A percentile compares a stretch with the other conserved stretches of the same genome.
These are phyloP conservation scores for Bacidia rubella DNA, from an alignment of 495 filamentous ascomycete genomes.

Conservation along the genomic window DNA sequence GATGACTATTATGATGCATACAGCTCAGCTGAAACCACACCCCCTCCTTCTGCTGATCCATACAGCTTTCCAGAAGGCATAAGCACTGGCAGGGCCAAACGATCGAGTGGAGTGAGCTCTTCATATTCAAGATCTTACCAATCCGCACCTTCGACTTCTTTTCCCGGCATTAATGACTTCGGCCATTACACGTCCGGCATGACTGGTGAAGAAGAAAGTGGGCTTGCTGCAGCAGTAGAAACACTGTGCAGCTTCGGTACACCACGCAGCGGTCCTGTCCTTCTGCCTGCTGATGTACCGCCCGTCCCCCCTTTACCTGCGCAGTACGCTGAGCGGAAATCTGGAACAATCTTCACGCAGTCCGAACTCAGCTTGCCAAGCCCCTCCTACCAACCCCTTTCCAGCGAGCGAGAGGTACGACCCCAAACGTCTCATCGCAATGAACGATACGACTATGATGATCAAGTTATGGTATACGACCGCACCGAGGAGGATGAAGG, in stretches of 20 bases:
- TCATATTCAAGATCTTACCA: constrained; percentile 76
- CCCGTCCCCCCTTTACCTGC: constrained; percentile 77
- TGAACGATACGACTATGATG: constrained; percentile 21
- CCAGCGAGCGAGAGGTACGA: constrained; percentile 24
- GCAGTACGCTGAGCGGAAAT: constrained; percentile 42
- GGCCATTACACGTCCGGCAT: constrained; percentile 40
- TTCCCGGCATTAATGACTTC: constrained; percentile 27
- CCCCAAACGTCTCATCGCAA: constrained; percentile 18
- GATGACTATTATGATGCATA: constrained; percentile 43
- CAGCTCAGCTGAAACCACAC: constrained; percentile 45
- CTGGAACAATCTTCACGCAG: constrained; percentile 23
- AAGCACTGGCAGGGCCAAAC: constrained; percentile 39
- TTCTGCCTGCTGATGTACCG: constrained; percentile 62
- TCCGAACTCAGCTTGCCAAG: constrained; percentile 40
- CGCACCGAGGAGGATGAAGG: constrained; percentile 89
- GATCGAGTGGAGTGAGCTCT: constrained; percentile 50
- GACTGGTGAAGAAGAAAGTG: constrained; percentile 59
- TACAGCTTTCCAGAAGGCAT: constrained; percentile 33
- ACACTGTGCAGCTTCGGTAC: constrained; percentile 76
- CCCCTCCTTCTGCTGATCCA: constrained; percentile 37
- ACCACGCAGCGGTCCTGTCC: constrained; percentile 55
- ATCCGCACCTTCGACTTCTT: constrained; percentile 50
- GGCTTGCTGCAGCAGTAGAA: constrained; percentile 81
- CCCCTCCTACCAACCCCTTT: constrained; percentile 23
- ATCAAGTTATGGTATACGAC: constrained; percentile 60